These are phyloP conservation scores for Isatis lusitanica DNA, from an alignment of 441 rosid genomes.

Conservation along the genomic window DNA sequence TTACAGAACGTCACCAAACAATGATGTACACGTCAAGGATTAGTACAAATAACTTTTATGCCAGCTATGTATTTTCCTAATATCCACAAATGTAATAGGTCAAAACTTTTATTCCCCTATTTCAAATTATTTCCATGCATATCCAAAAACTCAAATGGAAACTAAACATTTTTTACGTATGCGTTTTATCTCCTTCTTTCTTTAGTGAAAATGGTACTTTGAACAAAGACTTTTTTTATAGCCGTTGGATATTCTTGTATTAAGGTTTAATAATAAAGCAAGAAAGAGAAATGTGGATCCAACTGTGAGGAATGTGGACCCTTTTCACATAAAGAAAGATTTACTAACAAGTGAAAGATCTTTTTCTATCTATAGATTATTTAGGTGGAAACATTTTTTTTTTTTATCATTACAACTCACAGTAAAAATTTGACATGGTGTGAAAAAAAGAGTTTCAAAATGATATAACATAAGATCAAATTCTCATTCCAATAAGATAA, in stretches of 20 bases:
- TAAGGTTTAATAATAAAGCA: not conserved
- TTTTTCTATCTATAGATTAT: not conserved
- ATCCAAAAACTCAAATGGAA: not conserved
- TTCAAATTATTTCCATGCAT: not conserved
- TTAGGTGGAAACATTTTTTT: not conserved
- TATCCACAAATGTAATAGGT: not conserved
- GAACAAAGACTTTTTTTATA: not conserved
- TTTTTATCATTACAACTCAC: no score
- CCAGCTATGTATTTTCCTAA: not conserved
- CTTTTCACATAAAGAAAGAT: not conserved
- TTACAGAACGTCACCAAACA: not conserved
- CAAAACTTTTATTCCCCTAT: not conserved
- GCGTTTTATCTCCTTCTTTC: not conserved
- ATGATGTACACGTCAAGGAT: not conserved
- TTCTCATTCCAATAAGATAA: not conserved
- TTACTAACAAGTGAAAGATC: not conserved
- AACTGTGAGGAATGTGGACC: not conserved
- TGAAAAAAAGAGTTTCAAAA: not conserved
- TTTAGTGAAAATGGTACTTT: not conserved
- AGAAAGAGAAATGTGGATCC: not conserved
- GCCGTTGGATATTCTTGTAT: not conserved
- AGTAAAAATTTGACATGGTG: not conserved
- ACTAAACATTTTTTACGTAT: not conserved
- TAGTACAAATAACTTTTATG: not conserved
- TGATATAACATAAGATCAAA: not conserved